Conservation (phyloP, 441 rosid species). For the Euphorbia corollata region DNA sequence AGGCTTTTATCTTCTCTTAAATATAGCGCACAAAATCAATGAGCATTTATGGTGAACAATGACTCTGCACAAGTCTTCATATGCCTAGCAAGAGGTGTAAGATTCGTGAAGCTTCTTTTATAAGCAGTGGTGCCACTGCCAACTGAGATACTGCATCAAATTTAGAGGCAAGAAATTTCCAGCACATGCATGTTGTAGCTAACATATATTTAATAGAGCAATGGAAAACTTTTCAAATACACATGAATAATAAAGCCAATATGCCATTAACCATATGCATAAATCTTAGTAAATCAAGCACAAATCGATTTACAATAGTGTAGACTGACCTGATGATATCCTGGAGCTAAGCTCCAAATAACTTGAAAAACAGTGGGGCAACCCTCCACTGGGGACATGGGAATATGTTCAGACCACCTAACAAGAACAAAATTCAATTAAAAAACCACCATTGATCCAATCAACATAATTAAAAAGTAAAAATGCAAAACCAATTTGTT, state of each 20-base stretch:
- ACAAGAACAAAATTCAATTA: slow-evolving; percentile 22
- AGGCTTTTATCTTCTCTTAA: neutral
- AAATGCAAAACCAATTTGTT: slow-evolving; percentile 6
- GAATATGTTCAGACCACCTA: slow-evolving; percentile 78
- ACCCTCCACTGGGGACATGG: slow-evolving; percentile 88
- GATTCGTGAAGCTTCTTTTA: neutral
- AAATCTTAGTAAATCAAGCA: neutral
- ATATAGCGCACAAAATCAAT: neutral
- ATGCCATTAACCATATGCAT: neutral
- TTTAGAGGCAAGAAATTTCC: neutral
- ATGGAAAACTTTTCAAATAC: neutral
- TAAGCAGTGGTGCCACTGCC: neutral
- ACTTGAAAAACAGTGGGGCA: slow-evolving; percentile 89
- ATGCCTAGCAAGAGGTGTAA: neutral
- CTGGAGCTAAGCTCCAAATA: slow-evolving; percentile 70
- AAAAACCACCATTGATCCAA: slow-evolving; percentile 19
- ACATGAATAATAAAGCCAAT: neutral
- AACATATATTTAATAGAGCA: neutral
- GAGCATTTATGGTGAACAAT: neutral
- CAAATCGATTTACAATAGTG: neutral
- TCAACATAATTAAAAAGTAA: slow-evolving; percentile 10
- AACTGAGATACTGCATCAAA: neutral
- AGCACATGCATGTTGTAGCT: neutral
- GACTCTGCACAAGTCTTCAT: neutral
- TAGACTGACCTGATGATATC: slow-evolving; percentile 74